phyloP scores from a whole-genome alignment of 2,329 filamentous ascomycete genomes.

The Beauveria rudraprayagi region DNA sequence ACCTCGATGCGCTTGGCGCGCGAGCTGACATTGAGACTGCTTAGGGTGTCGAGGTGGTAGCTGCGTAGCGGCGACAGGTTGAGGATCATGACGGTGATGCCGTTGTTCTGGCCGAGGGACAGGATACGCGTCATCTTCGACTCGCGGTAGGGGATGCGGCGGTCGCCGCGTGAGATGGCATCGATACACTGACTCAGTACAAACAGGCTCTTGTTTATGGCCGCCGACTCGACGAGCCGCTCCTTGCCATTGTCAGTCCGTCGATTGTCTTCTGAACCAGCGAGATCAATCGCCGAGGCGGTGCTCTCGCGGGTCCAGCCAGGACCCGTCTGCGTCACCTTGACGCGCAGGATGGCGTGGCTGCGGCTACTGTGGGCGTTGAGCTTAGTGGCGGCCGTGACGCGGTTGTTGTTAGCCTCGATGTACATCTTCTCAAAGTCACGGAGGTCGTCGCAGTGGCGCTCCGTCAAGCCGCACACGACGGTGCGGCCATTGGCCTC shows the following conservation, averaged over 20 bases:
- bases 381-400: conserved; percentile 84
- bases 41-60: conserved; percentile 89
- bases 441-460: conserved; percentile 72
- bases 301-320: conserved; percentile 67
- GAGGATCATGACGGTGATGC: conserved; percentile 91
- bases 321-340: conserved; percentile 68
- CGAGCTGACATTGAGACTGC: conserved; percentile 90
- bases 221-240: conserved; percentile 85
- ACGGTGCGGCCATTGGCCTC: conserved; percentile 83
- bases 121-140: conserved; percentile 97
- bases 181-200: conserved; percentile 93
- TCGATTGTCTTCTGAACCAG: conserved; percentile 91
- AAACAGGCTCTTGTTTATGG: conserved; percentile 96
- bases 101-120: conserved; percentile 87
- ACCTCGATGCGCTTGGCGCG: conserved; percentile 94
- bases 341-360: conserved; percentile 86
- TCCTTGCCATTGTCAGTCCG: conserved; percentile 91
- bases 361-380: conserved; percentile 87
- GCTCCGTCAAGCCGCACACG: conserved; percentile 78
- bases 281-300: conserved; percentile 87
- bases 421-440: conserved; percentile 89
- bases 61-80: conserved; percentile 87
- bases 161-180: conserved; percentile 69
- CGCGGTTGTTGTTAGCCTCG: conserved; percentile 82
- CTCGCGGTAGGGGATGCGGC: conserved; percentile 83